These are phyloP conservation scores for Arachis monticola DNA, from an alignment of 331 rosid genomes.

Conservation along the genomic window DNA sequence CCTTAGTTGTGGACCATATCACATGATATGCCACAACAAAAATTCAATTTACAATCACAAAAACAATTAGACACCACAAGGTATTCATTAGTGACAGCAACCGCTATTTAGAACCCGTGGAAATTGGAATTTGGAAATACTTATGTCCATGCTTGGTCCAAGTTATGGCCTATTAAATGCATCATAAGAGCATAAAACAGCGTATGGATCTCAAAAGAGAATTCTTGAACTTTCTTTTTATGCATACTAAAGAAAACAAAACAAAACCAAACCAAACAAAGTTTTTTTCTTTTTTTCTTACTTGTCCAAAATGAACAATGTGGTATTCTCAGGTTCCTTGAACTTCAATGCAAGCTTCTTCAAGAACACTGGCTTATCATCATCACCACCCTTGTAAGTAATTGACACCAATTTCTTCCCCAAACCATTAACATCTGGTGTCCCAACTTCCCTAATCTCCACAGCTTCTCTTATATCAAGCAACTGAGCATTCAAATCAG, in stretches of 20 bases:
- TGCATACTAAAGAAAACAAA: too few species aligned
- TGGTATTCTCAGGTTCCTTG: constrained; percentile 85
- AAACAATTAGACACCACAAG: too few species aligned
- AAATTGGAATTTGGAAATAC: too few species aligned
- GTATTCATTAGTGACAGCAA: too few species aligned
- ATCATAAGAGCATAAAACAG: not conserved
- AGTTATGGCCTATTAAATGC: not conserved
- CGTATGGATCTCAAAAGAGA: not conserved
- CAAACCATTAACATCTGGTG: constrained; percentile 71
- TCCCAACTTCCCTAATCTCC: constrained; percentile 74
- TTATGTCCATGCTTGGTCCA: not conserved
- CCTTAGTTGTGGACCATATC: too few species aligned
- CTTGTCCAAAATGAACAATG: constrained; percentile 96
- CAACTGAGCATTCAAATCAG: constrained; percentile 70
- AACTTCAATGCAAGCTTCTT: constrained; percentile 84
- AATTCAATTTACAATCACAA: too few species aligned
- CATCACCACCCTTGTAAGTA: constrained; percentile 56
- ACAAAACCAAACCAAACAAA: not conserved
- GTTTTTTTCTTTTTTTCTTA: constrained; percentile 43
- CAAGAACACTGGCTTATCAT: constrained; percentile 81
- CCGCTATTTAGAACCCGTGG: too few species aligned
- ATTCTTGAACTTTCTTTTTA: not conserved
- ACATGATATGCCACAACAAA: too few species aligned
- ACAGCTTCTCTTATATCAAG: constrained; percentile 75
- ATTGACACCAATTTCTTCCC: constrained; percentile 73